A percentile compares a stretch with the other conserved stretches of the same genome.
These are phyloP conservation scores for Didymella segeticola DNA, from an alignment of 2,329 filamentous ascomycete genomes.

Conservation along the genomic window DNA sequence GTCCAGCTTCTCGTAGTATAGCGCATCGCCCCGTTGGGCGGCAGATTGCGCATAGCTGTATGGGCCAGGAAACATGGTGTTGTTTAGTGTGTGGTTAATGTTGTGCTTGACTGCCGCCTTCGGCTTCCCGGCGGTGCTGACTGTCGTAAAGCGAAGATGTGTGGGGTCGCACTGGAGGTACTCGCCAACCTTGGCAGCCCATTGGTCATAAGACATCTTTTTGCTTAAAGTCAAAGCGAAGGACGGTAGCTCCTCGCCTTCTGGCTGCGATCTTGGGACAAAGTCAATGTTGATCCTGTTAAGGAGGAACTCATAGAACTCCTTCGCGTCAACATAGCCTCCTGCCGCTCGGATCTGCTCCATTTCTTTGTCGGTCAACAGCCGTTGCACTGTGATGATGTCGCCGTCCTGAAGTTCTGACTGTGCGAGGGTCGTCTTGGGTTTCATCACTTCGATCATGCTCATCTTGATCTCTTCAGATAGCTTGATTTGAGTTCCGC, in stretches of 20 bases:
- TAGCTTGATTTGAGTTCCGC: conserved; percentile 73
- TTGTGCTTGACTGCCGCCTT: conserved; percentile 79
- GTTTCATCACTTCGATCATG: conserved; percentile 95
- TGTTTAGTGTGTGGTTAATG: conserved; percentile 72
- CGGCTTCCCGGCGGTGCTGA: conserved; percentile 79
- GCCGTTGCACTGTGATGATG: conserved; percentile 90
- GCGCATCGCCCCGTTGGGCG: conserved; percentile 74
- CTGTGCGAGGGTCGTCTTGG: conserved; percentile 84
- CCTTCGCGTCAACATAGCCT: conserved; percentile 71
- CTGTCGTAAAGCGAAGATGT: conserved; percentile 89
- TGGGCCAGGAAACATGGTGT: conserved; percentile 75
- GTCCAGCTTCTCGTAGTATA: conserved; percentile 93
- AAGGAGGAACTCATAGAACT: conserved; percentile 92
- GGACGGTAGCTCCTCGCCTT: conserved; percentile 63
- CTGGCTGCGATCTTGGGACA: conserved; percentile 65
- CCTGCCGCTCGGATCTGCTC: conserved; percentile 46
- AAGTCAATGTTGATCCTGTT: conserved; percentile 84
- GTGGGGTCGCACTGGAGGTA: conserved; percentile 79
- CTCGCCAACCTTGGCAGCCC: conserved; percentile 83
- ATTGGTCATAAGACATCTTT: conserved; percentile 88
- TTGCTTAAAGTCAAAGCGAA: conserved; percentile 83
- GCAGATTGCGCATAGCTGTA: conserved; percentile 73
- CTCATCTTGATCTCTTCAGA: conserved; percentile 98
- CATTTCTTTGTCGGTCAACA: conserved; percentile 58
- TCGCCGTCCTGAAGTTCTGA: conserved; percentile 97